Evolutionary conservation across 2,329 filamentous ascomycete genomes (phyloP), one percentile per base, ranked within the genome.

Genomic region (Didymella lethalis): DNA sequence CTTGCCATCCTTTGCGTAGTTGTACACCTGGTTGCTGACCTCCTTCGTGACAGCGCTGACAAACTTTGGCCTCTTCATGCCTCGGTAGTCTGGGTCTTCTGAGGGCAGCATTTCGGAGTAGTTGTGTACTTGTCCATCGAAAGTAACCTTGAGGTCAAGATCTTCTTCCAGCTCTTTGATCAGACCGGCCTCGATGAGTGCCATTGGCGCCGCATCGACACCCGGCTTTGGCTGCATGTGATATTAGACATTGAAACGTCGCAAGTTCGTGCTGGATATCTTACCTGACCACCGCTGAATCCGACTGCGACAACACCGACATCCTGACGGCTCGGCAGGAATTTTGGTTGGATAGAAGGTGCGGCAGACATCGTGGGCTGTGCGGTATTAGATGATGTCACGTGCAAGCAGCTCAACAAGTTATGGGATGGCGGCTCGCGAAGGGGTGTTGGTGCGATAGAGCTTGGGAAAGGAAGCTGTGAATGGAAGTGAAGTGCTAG

Each of bases 221-320:
- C 95, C 95, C 40, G 88, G 84, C 81, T 98, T 97, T 81, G 89
- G 89, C 92, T 96, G 65, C 25, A 28, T 7, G 20, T 3, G 7
- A n/a, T 18, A 25, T 66, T 50, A 70, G 56, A 20, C 36, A 2
- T 40, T 44, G 32, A 51, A 58, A 48, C 28, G 18, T 18, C 34
- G n/a, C n/a, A 56, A 54, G 7, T 3, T 10, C 10, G 2, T 10
- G 11, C 20, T 25, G 20, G 4, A 34, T 43, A 58, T 10, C 83
- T 69, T 87, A 95, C 93, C 87, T 97, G 95, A 57, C 95, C 95
- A 66, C 94, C 94, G 53, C 93, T 96, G 83, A 98, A 99, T 63
- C 94, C 94, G 36, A 98, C 95, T 48, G 94, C 93, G 36, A 98
- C 92, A 56, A 99, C 86, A 63, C 94, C 95, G 64, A 99, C 84